Conservation (phyloP, 257 asterid genomes). For the Osmanthus fragrans region DNA sequence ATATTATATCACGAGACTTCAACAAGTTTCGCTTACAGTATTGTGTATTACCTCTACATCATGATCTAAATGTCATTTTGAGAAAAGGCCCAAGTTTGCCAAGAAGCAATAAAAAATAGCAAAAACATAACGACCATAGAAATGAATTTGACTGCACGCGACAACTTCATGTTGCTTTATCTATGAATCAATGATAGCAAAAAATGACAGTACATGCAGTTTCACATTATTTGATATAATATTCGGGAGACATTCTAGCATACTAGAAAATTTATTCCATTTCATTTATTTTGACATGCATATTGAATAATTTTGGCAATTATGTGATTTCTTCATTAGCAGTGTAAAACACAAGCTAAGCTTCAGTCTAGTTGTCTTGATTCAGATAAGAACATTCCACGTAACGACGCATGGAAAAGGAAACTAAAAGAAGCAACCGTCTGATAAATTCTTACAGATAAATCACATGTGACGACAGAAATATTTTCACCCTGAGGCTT, state of each 20-base stretch:
- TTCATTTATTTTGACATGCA: conserved; percentile 1
- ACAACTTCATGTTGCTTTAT: background rate
- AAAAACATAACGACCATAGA: background rate
- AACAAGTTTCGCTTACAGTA: background rate
- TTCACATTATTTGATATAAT: conserved; percentile 1
- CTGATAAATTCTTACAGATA: conserved; percentile 70
- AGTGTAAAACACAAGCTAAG: conserved; percentile 10
- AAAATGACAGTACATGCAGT: background rate
- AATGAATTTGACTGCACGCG: background rate
- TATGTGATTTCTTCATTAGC: conserved; percentile 5
- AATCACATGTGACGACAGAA: conserved; percentile 81
- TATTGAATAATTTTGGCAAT: background rate
- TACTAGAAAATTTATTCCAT: conserved; percentile 17
- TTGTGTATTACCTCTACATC: background rate
- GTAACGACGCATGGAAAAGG: conserved; percentile 15
- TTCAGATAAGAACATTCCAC: background rate
- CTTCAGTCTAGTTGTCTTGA: conserved; percentile 13
- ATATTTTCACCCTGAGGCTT: conserved; percentile 94
- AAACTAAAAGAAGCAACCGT: conserved; percentile 8
- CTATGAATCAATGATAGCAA: background rate
- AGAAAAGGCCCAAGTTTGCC: conserved; percentile 16
- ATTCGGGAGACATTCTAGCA: background rate
- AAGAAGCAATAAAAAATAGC: background rate
- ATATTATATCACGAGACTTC: background rate
- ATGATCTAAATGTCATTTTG: background rate